A percentile compares a stretch with the other conserved stretches of the same genome.
Evolutionary conservation across 257 asterid species (phyloP).

Genomic region (Primulina eburnea): DNA sequence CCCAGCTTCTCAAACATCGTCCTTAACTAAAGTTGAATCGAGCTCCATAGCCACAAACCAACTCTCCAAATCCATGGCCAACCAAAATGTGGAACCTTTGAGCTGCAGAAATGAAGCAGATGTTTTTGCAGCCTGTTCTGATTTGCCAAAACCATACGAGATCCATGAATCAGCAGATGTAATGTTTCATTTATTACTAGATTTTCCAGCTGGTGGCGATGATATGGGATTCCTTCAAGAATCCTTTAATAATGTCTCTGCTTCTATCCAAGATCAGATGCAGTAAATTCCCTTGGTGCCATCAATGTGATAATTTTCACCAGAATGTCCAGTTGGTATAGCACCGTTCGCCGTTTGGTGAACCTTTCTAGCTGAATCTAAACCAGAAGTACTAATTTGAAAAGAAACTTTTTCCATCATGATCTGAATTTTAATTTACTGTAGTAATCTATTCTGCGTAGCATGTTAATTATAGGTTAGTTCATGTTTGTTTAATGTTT

Average conservation of each 20-base stretch:
- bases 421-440: background rate
- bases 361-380: background rate
- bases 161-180: conserved; percentile 40
- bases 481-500: background rate
- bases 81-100: conserved; percentile 13
- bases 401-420: background rate
- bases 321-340: background rate
- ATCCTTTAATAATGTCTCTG: conserved; percentile 28
- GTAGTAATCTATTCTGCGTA: background rate
- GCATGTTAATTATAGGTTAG: background rate
- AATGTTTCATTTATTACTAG: conserved; percentile 39
- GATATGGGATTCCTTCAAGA: conserved; percentile 46
- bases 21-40: conserved; percentile 41
- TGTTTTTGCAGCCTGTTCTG: conserved; percentile 27
- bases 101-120: conserved; percentile 32
- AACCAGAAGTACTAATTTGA: background rate
- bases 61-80: conserved; percentile 24
- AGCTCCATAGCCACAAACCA: conserved; percentile 30
- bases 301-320: background rate
- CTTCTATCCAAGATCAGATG: conserved; percentile 29
- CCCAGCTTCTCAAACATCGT: conserved; percentile 45
- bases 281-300: background rate
- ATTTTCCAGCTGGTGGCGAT: conserved; percentile 35
- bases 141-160: conserved; percentile 32
- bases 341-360: background rate